Conservation (phyloP, 352 stramenopile genomes). For the Lagenidium sp. region DNA sequence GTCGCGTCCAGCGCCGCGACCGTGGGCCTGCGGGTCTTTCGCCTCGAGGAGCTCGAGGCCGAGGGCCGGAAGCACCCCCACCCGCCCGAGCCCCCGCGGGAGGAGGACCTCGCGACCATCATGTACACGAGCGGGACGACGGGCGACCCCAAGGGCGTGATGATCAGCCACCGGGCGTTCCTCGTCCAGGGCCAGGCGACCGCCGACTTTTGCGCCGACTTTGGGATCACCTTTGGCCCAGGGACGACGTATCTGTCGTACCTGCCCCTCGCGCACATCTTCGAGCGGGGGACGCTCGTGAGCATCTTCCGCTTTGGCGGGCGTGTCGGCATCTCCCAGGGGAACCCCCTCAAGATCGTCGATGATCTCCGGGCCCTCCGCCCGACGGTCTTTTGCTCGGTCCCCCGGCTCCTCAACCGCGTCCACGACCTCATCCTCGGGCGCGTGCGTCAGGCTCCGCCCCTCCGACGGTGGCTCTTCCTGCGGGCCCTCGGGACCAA, state of each 20-base stretch:
- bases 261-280: conserved; percentile 94
- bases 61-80: conserved; percentile 12
- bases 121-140: conserved; percentile 93
- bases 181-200: neutral
- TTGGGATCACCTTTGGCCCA: conserved; percentile 6
- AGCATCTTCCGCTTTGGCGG: conserved; percentile 78
- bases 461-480: conserved; percentile 41
- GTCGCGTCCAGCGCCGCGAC: neutral
- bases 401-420: conserved; percentile 92
- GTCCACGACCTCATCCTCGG: conserved; percentile 92
- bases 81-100: conserved; percentile 20
- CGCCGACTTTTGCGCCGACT: conserved; percentile 4
- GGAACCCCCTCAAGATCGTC: conserved; percentile 85
- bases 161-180: conserved; percentile 72
- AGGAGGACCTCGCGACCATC: conserved; percentile 82
- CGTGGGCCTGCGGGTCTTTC: neutral
- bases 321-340: conserved; percentile 62
- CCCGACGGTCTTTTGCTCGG: conserved; percentile 88
- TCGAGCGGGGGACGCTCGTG: conserved; percentile 87
- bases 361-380: conserved; percentile 88
- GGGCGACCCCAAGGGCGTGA: conserved; percentile 90
- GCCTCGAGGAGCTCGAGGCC: conserved; percentile 4
- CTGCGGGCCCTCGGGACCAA: conserved; percentile 31
- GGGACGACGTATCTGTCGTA: conserved; percentile 91
- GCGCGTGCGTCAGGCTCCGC: conserved; percentile 25